Evolutionary conservation across 1,139 yeast species (phyloP), one percentile per base, ranked within the genome.

Genomic region (Candida dubliniensis): DNA sequence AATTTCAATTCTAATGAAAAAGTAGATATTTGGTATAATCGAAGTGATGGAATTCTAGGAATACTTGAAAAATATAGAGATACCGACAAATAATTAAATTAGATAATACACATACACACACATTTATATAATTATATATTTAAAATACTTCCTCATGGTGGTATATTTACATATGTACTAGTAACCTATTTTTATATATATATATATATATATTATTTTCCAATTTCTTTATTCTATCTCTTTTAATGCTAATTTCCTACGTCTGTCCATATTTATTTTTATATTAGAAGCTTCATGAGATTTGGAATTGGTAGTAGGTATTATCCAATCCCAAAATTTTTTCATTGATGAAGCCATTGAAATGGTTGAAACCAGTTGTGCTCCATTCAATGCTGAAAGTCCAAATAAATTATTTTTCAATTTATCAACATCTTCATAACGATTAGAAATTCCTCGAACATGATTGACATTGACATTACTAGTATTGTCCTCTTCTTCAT

Each of bases 331-430:
- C 67, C 66, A 65, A 3, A 60, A 44, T 37, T 56, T 50, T 41
- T 65, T 31, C 39, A 52, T 48, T 12, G 66, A 53, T 41, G 57
- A 40, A 33, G 66, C 51, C 49, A 54, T 51, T 2, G 69, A 66
- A 8, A 68, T 54, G 2, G 71, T 48, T 0, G 68, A 52, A 2
- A 69, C 68, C 13, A 61, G 62, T 18, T 59, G 57, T 1, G 74
- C 75, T 2, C 78, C 78, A 41, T 67, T 68, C 31, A 73, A 55
- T 1, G 76, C 64, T 1, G 77, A 72, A 18, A 74, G 59, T 3
- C 71, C 74, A 54, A 74, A 69, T 26, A 74, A 51, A 10, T 63
- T 60, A 1, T 72, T 64, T 42, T 67, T 70, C 5, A 71, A 51
- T 49, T 55, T 60, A 30, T 65, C 58, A 12, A 64, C 53, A 33